Evolutionary conservation across 805 yeast genomes (phyloP), one percentile per base, ranked within the genome.

Genomic region (Candida nanaspora): DNA sequence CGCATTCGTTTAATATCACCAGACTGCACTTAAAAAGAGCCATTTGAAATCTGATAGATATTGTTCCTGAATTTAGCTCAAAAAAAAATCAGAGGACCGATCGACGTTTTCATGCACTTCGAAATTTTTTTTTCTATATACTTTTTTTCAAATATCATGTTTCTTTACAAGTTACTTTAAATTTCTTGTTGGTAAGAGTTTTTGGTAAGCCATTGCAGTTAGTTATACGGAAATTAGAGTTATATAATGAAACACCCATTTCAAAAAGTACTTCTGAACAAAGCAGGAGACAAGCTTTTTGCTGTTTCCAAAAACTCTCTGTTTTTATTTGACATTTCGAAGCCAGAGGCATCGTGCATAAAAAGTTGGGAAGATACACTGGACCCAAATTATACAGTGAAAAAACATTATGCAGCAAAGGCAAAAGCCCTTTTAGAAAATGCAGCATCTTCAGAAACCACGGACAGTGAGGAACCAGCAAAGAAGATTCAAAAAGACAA

Each of bases 281-380:
- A 52, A 4, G 56, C 62, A 15, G 80, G 80, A 1, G 55, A 63
- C 3, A 56, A 69, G 16, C 56, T 85, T 14, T 81, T 74, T 59
- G 71, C 75, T 1, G 68, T 82, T 1, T 70, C 76, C 4, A 78
- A 80, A 51, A 81, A 80, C 52, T 63, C 70, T 30, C 61, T 85
- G n/a, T 69, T 72, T 43, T 82, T 70, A 3, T 81, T 71, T 52
- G 62, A 65, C 37, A 40, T 68, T 1, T 15, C 41, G 5, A 13
- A 16, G 6, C 5, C n/a, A 7, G 46, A 49, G 2, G 52, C 56
- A 9, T 37, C 43, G 22, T 51, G 66, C 20, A 50, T 74, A n/a
- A 86, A 84, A 1, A 55, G 65, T 27, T 84, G 91, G 89, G 53
- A 62, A 14, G 93, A 84, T 58, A 68, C 67, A 6, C 66, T 74